Percentiles rank a stretch among this genome's conserved stretches.
phyloP scores from a whole-genome alignment of 768 basidiomycete genomes.

The Pisolithus tinctorius region DNA sequence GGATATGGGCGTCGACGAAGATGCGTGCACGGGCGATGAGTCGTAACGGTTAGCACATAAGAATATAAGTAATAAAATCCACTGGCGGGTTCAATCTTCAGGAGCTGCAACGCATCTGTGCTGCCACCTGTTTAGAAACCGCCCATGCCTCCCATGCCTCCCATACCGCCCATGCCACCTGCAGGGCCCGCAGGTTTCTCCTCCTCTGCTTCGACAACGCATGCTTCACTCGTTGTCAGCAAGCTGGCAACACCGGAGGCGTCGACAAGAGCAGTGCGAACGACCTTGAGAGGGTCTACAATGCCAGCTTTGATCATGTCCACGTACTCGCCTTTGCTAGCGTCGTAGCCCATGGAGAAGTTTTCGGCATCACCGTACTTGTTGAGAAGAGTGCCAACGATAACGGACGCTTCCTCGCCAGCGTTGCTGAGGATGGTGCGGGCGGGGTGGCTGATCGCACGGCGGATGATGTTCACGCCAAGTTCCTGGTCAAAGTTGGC shows the following conservation, averaged over 20 bases:
- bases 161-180: conserved; percentile 45
- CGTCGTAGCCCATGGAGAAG: conserved; percentile 87
- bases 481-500: conserved; percentile 97
- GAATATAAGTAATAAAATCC: conserved; percentile 1
- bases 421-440: conserved; percentile 91
- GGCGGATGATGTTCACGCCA: conserved; percentile 87
- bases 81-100: conserved; percentile 1
- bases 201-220: conserved; percentile 88
- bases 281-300: conserved; percentile 94
- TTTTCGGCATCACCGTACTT: conserved; percentile 68
- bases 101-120: neutral
- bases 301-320: conserved; percentile 95
- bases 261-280: conserved; percentile 87
- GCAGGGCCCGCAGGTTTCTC: conserved; percentile 48
- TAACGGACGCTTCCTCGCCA: conserved; percentile 89
- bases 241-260: conserved; percentile 90
- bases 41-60: conserved; percentile 6
- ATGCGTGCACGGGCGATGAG: conserved; percentile 8
- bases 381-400: conserved; percentile 78
- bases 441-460: conserved; percentile 76
- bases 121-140: conserved; percentile 30
- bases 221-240: conserved; percentile 88
- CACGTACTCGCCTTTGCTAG: conserved; percentile 84
- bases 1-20: neutral
- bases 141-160: conserved; percentile 58